phyloP scores from a whole-genome alignment of 106 monocot species.

The Phalaenopsis equestris region DNA sequence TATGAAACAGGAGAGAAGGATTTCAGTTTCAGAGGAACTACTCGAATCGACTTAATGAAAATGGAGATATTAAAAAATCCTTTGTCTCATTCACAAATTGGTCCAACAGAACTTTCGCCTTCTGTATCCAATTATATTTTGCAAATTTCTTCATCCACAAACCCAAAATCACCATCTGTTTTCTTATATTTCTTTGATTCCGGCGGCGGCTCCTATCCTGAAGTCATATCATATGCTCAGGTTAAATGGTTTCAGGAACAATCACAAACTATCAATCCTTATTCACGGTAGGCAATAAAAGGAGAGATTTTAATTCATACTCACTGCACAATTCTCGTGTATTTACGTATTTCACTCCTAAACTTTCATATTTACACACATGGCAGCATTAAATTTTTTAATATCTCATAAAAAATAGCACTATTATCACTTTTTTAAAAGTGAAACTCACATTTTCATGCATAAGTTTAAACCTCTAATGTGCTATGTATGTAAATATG shows the following conservation, averaged over 20 bases:
- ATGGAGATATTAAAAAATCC: conserved; percentile 38
- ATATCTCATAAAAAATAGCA: no score
- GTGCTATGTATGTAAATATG: no score
- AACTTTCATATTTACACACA: no score
- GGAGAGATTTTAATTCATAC: neutral
- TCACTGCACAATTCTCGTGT: no score
- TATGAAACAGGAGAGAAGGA: conserved; percentile 21
- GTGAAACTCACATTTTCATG: no score
- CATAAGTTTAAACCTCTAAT: no score
- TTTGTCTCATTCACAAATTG: conserved; percentile 42
- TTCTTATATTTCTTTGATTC: conserved; percentile 85
- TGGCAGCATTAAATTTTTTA: no score
- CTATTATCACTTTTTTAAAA: no score
- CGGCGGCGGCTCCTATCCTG: conserved; percentile 86
- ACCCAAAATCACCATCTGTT: conserved; percentile 23
- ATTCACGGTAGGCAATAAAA: conserved; percentile 35
- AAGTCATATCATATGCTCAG: conserved; percentile 80
- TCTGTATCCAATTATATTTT: conserved; percentile 76
- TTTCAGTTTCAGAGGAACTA: conserved; percentile 66
- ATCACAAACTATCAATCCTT: conserved; percentile 50
- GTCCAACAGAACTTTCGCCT: conserved; percentile 76
- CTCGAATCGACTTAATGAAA: conserved; percentile 43
- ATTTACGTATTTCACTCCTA: no score
- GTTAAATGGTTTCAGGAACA: conserved; percentile 50
- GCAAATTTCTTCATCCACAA: conserved; percentile 43